Percentiles rank a stretch among this genome's conserved stretches.
Conservation (phyloP, 139 green algal genomes). For the Volvox reticuliferus region DNA sequence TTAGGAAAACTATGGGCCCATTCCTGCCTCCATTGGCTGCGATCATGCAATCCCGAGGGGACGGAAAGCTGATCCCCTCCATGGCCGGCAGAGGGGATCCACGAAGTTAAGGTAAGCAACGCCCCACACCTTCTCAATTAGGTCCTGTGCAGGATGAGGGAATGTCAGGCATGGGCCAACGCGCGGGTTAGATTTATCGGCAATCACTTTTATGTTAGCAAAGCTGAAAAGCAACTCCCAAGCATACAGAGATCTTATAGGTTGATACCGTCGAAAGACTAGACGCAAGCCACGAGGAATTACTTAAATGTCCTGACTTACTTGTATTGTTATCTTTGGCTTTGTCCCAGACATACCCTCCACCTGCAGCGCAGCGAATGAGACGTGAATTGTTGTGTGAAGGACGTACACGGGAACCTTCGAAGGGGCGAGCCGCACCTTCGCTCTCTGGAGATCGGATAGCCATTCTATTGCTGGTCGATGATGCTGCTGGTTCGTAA, state of each 20-base stretch:
- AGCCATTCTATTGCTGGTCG: slow-evolving; percentile 63
- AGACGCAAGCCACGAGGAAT: too few species aligned
- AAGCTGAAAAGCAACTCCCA: too few species aligned
- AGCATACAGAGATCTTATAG: too few species aligned
- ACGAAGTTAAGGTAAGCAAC: not conserved
- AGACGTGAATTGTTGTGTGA: not conserved
- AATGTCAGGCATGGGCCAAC: not conserved
- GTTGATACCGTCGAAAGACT: too few species aligned
- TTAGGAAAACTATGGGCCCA: too few species aligned
- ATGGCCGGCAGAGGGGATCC: too few species aligned
- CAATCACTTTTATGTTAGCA: too few species aligned
- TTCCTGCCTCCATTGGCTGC: too few species aligned
- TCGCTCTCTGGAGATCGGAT: slow-evolving; percentile 63
- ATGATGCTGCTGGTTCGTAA: slow-evolving; percentile 21
- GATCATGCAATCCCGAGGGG: too few species aligned
- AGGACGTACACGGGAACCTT: not conserved
- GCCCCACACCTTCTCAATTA: not conserved
- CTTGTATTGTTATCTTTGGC: slow-evolving; percentile 78
- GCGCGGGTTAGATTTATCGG: too few species aligned
- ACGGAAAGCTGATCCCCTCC: too few species aligned
- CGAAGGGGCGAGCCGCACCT: slow-evolving; percentile 47
- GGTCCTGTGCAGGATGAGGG: not conserved
- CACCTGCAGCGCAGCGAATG: slow-evolving; percentile 41
- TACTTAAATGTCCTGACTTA: slow-evolving; percentile 46
- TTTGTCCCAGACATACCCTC: slow-evolving; percentile 65